These are phyloP conservation scores for Cucurbitaria berberidis DNA, from an alignment of 2,329 filamentous ascomycete species.

Conservation along the genomic window DNA sequence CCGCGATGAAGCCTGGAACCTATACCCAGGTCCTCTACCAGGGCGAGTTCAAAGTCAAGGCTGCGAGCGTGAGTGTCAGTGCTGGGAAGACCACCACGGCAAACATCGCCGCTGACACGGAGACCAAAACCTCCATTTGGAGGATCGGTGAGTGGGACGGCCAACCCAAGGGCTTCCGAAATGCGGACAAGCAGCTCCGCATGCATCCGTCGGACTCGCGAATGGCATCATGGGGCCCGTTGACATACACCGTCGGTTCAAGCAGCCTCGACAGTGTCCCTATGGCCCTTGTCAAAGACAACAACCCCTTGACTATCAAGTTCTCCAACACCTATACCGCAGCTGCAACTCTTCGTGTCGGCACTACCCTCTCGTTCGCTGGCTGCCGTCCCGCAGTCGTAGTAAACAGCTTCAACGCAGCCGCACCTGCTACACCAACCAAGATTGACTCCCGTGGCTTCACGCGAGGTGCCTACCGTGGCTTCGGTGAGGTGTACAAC, in stretches of 20 bases:
- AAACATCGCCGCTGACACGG: slow-evolving; percentile 59
- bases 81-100: slow-evolving; percentile 57
- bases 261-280: slow-evolving; percentile 62
- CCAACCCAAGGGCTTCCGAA: slow-evolving; percentile 64
- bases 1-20: slow-evolving; percentile 70
- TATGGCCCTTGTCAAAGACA: slow-evolving; percentile 69
- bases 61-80: slow-evolving; percentile 53
- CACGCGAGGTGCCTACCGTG: slow-evolving; percentile 69
- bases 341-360: slow-evolving; percentile 66
- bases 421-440: slow-evolving; percentile 60
- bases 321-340: slow-evolving; percentile 61
- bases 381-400: slow-evolving; percentile 63
- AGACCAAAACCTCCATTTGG: slow-evolving; percentile 62
- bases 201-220: slow-evolving; percentile 72
- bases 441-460: slow-evolving; percentile 71
- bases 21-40: slow-evolving; percentile 73
- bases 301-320: slow-evolving; percentile 67
- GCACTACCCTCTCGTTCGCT: slow-evolving; percentile 68
- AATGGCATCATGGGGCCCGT: slow-evolving; percentile 66
- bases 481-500: slow-evolving; percentile 68
- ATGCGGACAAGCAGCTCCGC: slow-evolving; percentile 69
- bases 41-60: slow-evolving; percentile 62
- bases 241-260: slow-evolving; percentile 67
- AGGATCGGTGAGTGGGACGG: slow-evolving; percentile 71
- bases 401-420: slow-evolving; percentile 62